Evolutionary conservation across 1,284 basidiomycete species (phyloP).

Genomic region (Bothia castanella): DNA sequence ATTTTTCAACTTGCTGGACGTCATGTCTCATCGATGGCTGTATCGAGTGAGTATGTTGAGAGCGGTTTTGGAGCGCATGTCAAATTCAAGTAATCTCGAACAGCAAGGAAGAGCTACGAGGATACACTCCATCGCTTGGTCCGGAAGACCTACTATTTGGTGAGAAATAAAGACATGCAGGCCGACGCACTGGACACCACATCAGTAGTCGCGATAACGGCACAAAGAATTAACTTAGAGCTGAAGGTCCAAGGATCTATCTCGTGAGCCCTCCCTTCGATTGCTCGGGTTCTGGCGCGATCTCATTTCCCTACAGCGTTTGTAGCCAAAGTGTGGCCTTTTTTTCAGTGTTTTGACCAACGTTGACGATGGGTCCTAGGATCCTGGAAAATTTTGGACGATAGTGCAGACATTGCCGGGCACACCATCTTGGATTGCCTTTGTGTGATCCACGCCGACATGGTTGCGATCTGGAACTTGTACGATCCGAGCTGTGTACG

Average conservation of each 20-base stretch:
- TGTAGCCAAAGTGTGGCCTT: constrained; percentile 3
- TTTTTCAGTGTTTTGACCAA: constrained; percentile 9
- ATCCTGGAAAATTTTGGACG: too few species aligned
- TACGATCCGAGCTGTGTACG: too few species aligned
- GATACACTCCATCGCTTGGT: background rate
- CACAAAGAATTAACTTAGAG: background rate
- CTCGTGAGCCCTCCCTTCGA: background rate
- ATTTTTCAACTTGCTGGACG: background rate
- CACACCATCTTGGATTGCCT: background rate
- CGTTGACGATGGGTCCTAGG: too few species aligned
- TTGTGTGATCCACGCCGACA: too few species aligned
- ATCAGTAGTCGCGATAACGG: background rate
- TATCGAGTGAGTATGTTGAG: background rate
- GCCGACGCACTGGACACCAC: background rate
- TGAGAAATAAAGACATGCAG: background rate
- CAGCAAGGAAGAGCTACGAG: background rate
- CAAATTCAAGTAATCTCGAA: background rate
- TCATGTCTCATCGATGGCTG: background rate
- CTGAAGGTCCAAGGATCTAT: background rate
- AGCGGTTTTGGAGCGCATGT: background rate
- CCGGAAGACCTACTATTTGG: background rate
- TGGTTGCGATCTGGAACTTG: too few species aligned
- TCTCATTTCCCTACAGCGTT: constrained; percentile 1
- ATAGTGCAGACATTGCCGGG: background rate
- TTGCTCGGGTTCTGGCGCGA: too few species aligned